Conservation (phyloP, 139 green algal species). For the Spirogloea muscicola region DNA sequence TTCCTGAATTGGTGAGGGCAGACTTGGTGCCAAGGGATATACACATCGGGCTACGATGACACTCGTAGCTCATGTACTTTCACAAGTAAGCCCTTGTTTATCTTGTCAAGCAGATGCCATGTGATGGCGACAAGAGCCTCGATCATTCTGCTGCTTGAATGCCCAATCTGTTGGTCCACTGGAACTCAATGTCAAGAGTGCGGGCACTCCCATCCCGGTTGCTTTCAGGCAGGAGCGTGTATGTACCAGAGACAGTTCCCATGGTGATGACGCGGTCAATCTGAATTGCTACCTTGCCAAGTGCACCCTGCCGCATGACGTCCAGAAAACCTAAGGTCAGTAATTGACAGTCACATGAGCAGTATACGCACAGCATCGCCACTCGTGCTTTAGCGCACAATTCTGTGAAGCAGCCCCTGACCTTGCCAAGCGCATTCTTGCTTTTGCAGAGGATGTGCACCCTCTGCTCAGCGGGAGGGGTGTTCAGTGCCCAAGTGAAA, state of each 20-base stretch:
- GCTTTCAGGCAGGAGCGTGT: constrained; percentile 27
- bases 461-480: constrained; percentile 11
- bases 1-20: too few species aligned
- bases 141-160: too few species aligned
- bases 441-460: constrained; percentile 35
- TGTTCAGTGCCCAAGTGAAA: constrained; percentile 27
- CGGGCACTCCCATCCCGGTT: constrained; percentile 29
- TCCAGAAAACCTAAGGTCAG: neutral
- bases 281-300: constrained; percentile 32
- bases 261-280: constrained; percentile 29
- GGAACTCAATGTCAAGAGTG: constrained; percentile 32
- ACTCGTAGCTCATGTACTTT: too few species aligned
- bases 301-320: constrained; percentile 19
- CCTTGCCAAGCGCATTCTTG: constrained; percentile 19
- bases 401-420: neutral
- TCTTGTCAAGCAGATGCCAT: too few species aligned
- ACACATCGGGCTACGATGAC: too few species aligned
- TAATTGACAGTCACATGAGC: too few species aligned
- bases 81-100: too few species aligned
- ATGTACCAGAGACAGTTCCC: constrained; percentile 12
- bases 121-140: too few species aligned
- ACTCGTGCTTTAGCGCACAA: neutral
- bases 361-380: neutral
- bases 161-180: constrained; percentile 35
- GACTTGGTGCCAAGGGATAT: too few species aligned